These are phyloP conservation scores for Calonectria pteridis DNA, from an alignment of 2,329 filamentous ascomycete species.

Conservation along the genomic window DNA sequence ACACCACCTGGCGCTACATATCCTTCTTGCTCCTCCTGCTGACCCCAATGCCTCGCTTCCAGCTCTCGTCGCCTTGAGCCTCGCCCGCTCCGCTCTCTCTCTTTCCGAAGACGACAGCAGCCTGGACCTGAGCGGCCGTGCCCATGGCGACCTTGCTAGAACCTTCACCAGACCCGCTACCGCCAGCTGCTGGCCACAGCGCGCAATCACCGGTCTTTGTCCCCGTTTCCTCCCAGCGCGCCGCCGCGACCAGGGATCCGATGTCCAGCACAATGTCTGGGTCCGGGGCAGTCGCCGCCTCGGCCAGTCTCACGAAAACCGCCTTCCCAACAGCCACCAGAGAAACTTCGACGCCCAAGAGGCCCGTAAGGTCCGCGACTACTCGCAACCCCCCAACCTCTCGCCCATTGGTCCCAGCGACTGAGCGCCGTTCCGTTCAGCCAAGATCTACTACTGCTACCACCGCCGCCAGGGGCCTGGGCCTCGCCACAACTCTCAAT, in stretches of 20 bases:
- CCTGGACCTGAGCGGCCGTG: constrained; percentile 34
- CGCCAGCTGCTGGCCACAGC: constrained; percentile 47
- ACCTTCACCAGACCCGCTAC: constrained; percentile 41
- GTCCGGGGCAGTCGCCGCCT: constrained; percentile 32
- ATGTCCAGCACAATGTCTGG: constrained; percentile 32
- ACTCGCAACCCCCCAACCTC: constrained; percentile 40
- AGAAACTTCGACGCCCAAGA: constrained; percentile 31
- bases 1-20: not conserved
- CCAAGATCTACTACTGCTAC: constrained; percentile 44
- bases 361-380: constrained; percentile 36
- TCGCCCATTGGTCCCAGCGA: constrained; percentile 59
- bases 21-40: constrained; percentile 33
- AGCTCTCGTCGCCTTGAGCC: constrained; percentile 45
- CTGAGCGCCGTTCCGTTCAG: constrained; percentile 60
- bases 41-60: constrained; percentile 42
- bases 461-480: constrained; percentile 53
- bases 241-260: constrained; percentile 42
- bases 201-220: constrained; percentile 38
- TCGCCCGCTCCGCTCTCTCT: constrained; percentile 41
- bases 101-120: constrained; percentile 31
- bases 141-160: constrained; percentile 45
- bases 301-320: not conserved
- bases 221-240: constrained; percentile 30
- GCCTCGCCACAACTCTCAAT: constrained; percentile 53
- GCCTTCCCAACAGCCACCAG: constrained; percentile 18